Evolutionary conservation across 2,329 filamentous ascomycete species (phyloP), one percentile per base, ranked within the genome.

Genomic region (Sphaerulina musiva): DNA sequence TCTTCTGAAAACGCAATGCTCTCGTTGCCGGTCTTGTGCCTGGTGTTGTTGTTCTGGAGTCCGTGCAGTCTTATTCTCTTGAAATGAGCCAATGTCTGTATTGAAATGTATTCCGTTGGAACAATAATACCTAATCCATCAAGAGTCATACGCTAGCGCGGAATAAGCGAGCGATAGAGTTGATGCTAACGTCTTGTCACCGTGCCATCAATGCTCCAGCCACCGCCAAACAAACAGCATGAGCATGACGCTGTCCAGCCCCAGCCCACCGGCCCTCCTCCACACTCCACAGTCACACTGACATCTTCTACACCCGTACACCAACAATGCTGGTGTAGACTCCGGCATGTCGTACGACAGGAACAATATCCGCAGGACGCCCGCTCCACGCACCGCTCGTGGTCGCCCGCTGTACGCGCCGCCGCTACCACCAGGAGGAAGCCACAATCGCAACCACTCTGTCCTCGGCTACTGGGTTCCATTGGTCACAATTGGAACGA

Each of bases 381-480:
- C 70, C 74, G 80, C 68, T 70, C 74, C 66, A 75, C 70, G 69
- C 59, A 69, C 79, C 66, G 51, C 48, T 44, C 81, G 81, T 64
- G 46, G 54, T 46, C 76, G 79, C 70, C 79, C 75, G 14, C 58
- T 64, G 43, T 68, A 69, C 58, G 60, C 62, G 17, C 58, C 65
- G 51, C 57, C 64, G 40, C 53, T 63, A 53, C 56, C 61, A 78
- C 72, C 69, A 69, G 48, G 59, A 47, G 55, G 58, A 26, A 55
- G 61, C 31, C 49, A 59, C 46, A 81, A 73, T 77, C 80, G 71
- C 76, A 79, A 62, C 45, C 70, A 73, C 65, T 71, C 70, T 69
- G 79, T 82, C 62, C 81, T 88, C 74, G 81, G 85, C 67, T 92
- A 95, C 74, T 96, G 91, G 89, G 82, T 95, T 56, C 92, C 92